These are phyloP conservation scores for Fomes fomentarius DNA, from an alignment of 1,284 basidiomycete species.

Conservation along the genomic window DNA sequence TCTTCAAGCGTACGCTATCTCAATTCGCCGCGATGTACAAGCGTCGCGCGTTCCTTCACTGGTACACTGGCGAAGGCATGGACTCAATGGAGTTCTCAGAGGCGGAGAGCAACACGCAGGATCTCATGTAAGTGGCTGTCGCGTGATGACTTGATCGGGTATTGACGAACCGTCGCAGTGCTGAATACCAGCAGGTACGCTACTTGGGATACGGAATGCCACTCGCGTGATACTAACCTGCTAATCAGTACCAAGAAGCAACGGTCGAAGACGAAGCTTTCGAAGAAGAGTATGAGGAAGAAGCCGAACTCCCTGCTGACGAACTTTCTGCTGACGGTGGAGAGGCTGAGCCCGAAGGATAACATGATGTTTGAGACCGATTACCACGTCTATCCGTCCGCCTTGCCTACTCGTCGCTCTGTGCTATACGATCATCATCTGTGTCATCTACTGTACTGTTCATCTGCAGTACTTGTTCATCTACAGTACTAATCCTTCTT, in stretches of 20 bases:
- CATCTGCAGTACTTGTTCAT: background rate
- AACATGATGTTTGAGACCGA: background rate
- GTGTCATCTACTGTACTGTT: background rate
- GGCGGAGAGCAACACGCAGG: constrained; percentile 82
- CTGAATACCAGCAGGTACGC: constrained; percentile 73
- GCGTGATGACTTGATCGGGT: constrained; percentile 2
- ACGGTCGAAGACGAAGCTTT: constrained; percentile 44
- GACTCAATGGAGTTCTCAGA: constrained; percentile 93
- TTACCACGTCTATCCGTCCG: background rate
- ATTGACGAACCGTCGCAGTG: constrained; percentile 46
- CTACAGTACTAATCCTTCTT: too few species aligned
- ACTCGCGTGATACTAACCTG: constrained; percentile 7
- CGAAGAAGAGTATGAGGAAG: constrained; percentile 31
- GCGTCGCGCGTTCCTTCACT: constrained; percentile 86
- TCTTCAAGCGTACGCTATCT: constrained; percentile 84
- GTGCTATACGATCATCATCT: constrained; percentile 5
- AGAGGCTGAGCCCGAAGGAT: too few species aligned
- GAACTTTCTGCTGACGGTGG: constrained; percentile 6
- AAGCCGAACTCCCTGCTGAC: constrained; percentile 17
- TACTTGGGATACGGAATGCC: too few species aligned
- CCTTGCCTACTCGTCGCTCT: background rate
- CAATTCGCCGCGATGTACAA: constrained; percentile 86
- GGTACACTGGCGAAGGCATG: constrained; percentile 94
- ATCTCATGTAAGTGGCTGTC: constrained; percentile 67
- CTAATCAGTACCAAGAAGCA: constrained; percentile 66